Base-by-base conservation (phyloP, 2,329 filamentous ascomycete genomes). In the Trichophyton equinum region DNA sequence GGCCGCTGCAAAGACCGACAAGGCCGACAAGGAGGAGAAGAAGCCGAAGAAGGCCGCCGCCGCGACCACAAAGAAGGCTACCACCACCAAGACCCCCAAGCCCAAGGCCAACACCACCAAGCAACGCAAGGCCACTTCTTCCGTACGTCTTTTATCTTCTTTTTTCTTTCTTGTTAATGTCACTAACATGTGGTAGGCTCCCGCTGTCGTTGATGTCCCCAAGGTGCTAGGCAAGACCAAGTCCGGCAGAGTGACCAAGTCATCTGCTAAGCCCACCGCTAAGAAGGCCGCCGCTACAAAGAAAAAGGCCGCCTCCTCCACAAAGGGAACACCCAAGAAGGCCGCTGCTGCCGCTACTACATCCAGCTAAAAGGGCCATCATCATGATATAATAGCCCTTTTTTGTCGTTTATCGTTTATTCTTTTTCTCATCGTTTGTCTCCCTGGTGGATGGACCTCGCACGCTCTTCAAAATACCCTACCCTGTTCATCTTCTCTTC, bases 231-330 rank as follows among this genome's bases (percentile, higher is more conserved):
- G 82, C 73, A 91, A 89, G 83, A 91, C 89, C 74, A 94, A 94
- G 83, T 86, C 88, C 60, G 89, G 90, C 57, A 87, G 90, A 67
- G 87, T 95, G 68, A 84, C 86, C 68, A 95, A 94, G 84, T 75
- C 78, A 47, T 77, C 77, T 42, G 73, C 77, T 49, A 79, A 79
- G 57, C 73, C 76, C 38, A 69, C 74, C 3, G 68, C 78, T 62
- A 82, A 81, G 73, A 75, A 74, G 67, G 71, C 73, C 15, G 64
- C 73, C 15, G 65, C 6, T 30, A 7, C 73, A 33, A 46, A 55
- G 27, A 77, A 76, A 68, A 73, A 74, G 63, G 75, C 78, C 57
- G 40, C 51, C 15, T 60, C 62, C 51, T 60, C 62, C 27, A n/a
- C 51, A n/a, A 55, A 55, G n/a, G 51, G 51, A 18, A 55, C 51